These are phyloP conservation scores for Kwoniella pini DNA, from an alignment of 768 basidiomycete species.

Conservation along the genomic window DNA sequence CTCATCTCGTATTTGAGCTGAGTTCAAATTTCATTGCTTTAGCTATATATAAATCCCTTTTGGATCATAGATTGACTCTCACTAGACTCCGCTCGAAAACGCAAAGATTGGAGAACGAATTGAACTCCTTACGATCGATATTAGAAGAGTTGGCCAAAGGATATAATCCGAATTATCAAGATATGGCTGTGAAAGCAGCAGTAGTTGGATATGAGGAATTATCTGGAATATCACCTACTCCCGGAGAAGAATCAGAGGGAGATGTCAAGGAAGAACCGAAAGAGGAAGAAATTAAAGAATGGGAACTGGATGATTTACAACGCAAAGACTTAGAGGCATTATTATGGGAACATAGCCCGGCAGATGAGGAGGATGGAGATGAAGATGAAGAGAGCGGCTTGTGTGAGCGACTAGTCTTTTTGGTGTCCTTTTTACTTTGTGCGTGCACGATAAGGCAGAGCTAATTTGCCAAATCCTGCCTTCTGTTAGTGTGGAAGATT, in stretches of 20 bases:
- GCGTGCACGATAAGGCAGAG: background rate
- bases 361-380: conserved; percentile 51
- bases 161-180: conserved; percentile 98
- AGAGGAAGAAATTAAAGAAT: conserved; percentile 55
- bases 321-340: conserved; percentile 69
- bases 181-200: conserved; percentile 97
- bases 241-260: conserved; percentile 16
- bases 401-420: too few species aligned
- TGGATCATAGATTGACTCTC: conserved; percentile 72
- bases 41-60: conserved; percentile 78
- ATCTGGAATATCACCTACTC: conserved; percentile 1
- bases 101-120: conserved; percentile 70
- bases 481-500: conserved; percentile 69
- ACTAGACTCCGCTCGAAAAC: conserved; percentile 74
- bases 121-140: conserved; percentile 77
- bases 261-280: conserved; percentile 33
- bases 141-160: conserved; percentile 74
- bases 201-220: conserved; percentile 84
- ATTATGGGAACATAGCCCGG: conserved; percentile 63
- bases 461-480: background rate
- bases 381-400: conserved; percentile 54
- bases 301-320: conserved; percentile 60
- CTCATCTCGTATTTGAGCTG: background rate
- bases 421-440: conserved; percentile 23
- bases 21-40: conserved; percentile 4